Conservation (phyloP, 2,329 filamentous ascomycete genomes). For the Xylaria sp. region DNA sequence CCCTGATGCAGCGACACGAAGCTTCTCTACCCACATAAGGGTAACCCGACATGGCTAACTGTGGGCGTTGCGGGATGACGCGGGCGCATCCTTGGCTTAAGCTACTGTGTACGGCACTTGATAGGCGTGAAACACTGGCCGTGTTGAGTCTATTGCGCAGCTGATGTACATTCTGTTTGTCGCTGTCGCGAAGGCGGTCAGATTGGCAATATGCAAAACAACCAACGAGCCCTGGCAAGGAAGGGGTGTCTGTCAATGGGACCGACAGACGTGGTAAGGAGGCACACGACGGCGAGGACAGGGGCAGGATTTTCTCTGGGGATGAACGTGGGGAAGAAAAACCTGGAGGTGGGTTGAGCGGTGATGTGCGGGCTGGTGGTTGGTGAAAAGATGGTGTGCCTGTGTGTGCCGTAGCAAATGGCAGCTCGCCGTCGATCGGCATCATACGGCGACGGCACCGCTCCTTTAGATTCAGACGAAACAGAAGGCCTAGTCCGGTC, state of each 20-base stretch:
- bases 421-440: slow-evolving; percentile 5
- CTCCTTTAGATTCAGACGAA: slow-evolving; percentile 14
- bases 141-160: background rate
- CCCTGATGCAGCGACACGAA: slow-evolving; percentile 11
- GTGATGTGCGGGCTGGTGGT: background rate
- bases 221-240: background rate
- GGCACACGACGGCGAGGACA: slow-evolving; percentile 19
- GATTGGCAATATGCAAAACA: background rate
- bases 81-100: slow-evolving; percentile 5
- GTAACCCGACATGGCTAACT: slow-evolving; percentile 21
- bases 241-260: slow-evolving; percentile 8
- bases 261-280: slow-evolving; percentile 18
- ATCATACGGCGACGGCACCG: slow-evolving; percentile 15
- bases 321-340: slow-evolving; percentile 28
- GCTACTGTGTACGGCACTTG: background rate
- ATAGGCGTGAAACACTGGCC: slow-evolving; percentile 5
- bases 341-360: slow-evolving; percentile 14
- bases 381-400: background rate
- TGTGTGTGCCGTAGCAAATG: slow-evolving; percentile 5
- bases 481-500: background rate
- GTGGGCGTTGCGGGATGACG: slow-evolving; percentile 18
- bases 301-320: slow-evolving; percentile 13
- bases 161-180: slow-evolving; percentile 1
- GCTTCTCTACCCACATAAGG: slow-evolving; percentile 2
- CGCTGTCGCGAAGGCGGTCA: slow-evolving; percentile 24